Base-by-base conservation (phyloP, 1,284 basidiomycete species). In the Butyriboletus appendiculatus region DNA sequence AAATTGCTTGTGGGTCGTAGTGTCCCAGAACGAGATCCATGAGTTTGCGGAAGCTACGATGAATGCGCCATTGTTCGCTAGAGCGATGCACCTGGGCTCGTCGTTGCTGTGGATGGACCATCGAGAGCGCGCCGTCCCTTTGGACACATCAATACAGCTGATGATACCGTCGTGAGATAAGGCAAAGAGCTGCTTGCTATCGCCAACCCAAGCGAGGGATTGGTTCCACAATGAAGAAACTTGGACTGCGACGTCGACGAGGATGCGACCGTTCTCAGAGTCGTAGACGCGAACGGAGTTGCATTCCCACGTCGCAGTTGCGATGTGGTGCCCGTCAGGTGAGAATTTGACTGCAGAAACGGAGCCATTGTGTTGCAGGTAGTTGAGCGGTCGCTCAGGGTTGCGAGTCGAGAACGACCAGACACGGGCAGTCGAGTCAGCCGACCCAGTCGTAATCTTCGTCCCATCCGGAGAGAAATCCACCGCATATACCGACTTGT, bases 1-100 rank as follows among this genome's bases (percentile, higher is more conserved):
- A 1, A 58, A 15, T 52, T 58, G 48, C 18, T 38, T 1, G 20
- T 37, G 56, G 4, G 56, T 58, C 1, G 33, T 30, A 2, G 30
- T 48, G 10, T 58, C 56, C 56, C 57, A 55, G 40, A 59, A 58
- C 4, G 56, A 58, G 30, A 58, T 39, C 0, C 46, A 55, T 2
- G 56, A 49, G 18, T 28, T 40, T 0, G 39, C 56, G n/a, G 50
- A 58, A 11, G 37, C 58, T 9, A 47, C 58, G 18, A 61, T 40
- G 16, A 47, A 50, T 35, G n/a, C 5, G 1, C 28, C 48, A 16
- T 62, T 41, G 5, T 26, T 40, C 2, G 47, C 26, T 9, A 62
- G 22, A 14, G 39, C 18, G 0, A 61, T 59, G 28, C 58, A 61
- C 22, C 39, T 24, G 5, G 28, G n/a, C 0, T 41, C 10, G 5